A percentile compares a stretch with the other conserved stretches of the same genome.
phyloP scores from a whole-genome alignment of 2,329 filamentous ascomycete genomes.

The Arthrobotrys iridis region DNA sequence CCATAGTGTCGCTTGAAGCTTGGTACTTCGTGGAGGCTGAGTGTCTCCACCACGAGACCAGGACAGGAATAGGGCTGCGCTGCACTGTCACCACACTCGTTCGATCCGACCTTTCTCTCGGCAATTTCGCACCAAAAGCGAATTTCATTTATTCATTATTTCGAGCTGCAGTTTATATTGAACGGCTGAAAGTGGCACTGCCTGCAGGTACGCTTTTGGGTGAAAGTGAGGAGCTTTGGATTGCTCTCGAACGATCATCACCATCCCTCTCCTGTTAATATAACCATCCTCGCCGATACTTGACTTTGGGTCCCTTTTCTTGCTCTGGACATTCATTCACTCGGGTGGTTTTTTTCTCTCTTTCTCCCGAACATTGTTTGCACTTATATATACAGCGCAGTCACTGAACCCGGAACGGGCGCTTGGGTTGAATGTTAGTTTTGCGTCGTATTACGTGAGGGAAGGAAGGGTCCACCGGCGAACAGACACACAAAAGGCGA shows the following conservation, averaged over 20 bases:
- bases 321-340: conserved; percentile 5
- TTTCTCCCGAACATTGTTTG: neutral
- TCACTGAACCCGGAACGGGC: conserved; percentile 24
- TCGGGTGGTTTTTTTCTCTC: neutral
- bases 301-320: neutral
- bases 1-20: conserved; percentile 52
- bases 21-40: conserved; percentile 52
- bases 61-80: conserved; percentile 51
- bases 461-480: conserved; percentile 8
- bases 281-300: conserved; percentile 7
- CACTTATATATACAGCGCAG: conserved; percentile 9
- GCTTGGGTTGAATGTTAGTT: conserved; percentile 13
- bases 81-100: conserved; percentile 38
- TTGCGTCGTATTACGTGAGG: conserved; percentile 10
- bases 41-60: conserved; percentile 25
- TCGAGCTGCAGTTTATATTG: conserved; percentile 35
- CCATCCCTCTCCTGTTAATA: conserved; percentile 37
- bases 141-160: conserved; percentile 29
- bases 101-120: conserved; percentile 26
- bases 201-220: conserved; percentile 50
- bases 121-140: conserved; percentile 51
- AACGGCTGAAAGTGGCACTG: conserved; percentile 47
- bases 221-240: conserved; percentile 37
- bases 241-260: conserved; percentile 17
- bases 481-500: conserved; percentile 11